A percentile compares a stretch with the other conserved stretches of the same genome.
Evolutionary conservation across 805 yeast species (phyloP).

Genomic region (Starmerella gropengiesseri): DNA sequence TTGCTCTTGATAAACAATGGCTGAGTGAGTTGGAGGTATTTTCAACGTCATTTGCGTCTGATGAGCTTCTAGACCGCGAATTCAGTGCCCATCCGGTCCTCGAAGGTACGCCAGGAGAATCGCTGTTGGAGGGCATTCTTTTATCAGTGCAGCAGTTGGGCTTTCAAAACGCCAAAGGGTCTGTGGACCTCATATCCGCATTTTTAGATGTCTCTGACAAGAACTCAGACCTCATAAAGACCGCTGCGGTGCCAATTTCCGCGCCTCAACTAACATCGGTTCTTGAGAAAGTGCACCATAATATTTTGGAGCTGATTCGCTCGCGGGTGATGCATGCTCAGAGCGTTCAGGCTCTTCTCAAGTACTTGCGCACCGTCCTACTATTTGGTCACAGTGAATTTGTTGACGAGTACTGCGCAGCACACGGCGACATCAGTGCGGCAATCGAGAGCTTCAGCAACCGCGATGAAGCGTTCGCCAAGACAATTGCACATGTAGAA

Average conservation of each 20-base stretch:
- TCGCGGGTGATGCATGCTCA: neutral
- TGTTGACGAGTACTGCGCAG: slow-evolving; percentile 3
- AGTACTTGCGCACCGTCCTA: slow-evolving; percentile 8
- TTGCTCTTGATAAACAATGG: slow-evolving; percentile 9
- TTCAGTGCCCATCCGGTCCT: neutral
- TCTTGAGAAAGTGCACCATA: neutral
- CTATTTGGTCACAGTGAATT: slow-evolving; percentile 17
- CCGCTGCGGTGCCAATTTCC: neutral
- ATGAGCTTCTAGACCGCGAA: neutral
- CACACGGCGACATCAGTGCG: neutral
- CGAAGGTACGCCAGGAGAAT: neutral
- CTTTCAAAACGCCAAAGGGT: neutral
- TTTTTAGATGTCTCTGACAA: neutral
- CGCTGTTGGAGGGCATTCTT: neutral
- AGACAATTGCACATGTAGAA: neutral
- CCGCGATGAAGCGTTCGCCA: neutral
- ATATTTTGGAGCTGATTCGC: neutral
- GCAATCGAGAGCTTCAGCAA: neutral
- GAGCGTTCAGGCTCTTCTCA: slow-evolving; percentile 2
- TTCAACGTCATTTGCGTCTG: neutral
- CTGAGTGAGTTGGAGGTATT: neutral
- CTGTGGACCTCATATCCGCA: neutral
- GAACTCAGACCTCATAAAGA: neutral
- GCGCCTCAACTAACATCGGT: neutral
- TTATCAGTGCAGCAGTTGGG: neutral